Evolutionary conservation across 2,329 filamentous ascomycete species (phyloP).

Genomic region (Mollisia scopiformis): DNA sequence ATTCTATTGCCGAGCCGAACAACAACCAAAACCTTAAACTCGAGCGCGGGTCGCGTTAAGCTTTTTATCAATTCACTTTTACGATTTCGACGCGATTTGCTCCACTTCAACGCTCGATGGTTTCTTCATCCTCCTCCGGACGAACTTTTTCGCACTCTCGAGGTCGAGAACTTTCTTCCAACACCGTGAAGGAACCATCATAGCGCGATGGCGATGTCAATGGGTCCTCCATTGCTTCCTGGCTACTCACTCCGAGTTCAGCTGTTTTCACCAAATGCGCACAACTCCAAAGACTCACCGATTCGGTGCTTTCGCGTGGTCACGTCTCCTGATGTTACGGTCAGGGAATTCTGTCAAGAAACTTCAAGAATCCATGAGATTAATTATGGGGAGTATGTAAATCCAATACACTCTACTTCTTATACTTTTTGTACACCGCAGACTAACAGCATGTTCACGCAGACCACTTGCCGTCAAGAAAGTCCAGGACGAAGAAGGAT

Average conservation of each 20-base stretch:
- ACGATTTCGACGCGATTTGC: not conserved
- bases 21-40: constrained; percentile 19
- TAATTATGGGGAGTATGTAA: constrained; percentile 36
- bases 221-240: constrained; percentile 30
- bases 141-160: constrained; percentile 1
- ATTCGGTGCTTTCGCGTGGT: constrained; percentile 35
- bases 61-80: constrained; percentile 11
- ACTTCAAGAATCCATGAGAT: constrained; percentile 34
- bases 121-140: constrained; percentile 5
- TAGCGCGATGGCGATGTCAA: constrained; percentile 27
- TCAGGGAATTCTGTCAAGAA: constrained; percentile 35
- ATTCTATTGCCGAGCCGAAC: too few species aligned
- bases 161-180: constrained; percentile 13
- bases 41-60: constrained; percentile 12
- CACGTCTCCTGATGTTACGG: constrained; percentile 32
- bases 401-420: constrained; percentile 6
- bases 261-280: constrained; percentile 31
- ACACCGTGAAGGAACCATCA: constrained; percentile 6
- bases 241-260: constrained; percentile 36
- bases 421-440: not conserved
- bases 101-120: constrained; percentile 15
- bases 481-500: constrained; percentile 36
- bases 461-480: constrained; percentile 36
- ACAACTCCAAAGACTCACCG: constrained; percentile 26
- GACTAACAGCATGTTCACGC: constrained; percentile 10